Evolutionary conservation across 2,329 filamentous ascomycete genomes (phyloP).

Genomic region (Orbilia oligospora): DNA sequence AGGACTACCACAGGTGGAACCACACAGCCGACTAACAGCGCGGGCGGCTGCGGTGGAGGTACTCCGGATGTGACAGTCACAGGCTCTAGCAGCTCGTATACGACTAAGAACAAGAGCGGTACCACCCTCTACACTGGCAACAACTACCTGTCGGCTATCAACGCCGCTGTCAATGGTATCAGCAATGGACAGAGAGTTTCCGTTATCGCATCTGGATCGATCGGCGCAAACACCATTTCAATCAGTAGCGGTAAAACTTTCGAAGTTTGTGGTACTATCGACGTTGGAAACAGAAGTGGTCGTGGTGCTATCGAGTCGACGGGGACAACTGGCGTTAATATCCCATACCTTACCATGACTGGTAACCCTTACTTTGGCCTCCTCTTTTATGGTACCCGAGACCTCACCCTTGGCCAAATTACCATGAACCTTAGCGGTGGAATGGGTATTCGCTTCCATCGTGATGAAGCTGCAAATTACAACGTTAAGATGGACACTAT

Average conservation of each 20-base stretch:
- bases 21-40: conserved; percentile 1
- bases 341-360: conserved; percentile 74
- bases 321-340: conserved; percentile 70
- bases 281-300: conserved; percentile 68
- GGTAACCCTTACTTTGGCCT: conserved; percentile 74
- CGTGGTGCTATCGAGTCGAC: conserved; percentile 73
- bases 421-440: conserved; percentile 73
- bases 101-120: conserved; percentile 68
- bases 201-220: conserved; percentile 72
- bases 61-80: conserved; percentile 66
- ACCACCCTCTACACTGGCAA: conserved; percentile 71
- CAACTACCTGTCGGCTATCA: conserved; percentile 72
- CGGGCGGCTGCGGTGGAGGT: not conserved
- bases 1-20: conserved; percentile 14
- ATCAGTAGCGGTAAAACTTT: conserved; percentile 73
- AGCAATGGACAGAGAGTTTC: conserved; percentile 71
- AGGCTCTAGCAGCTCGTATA: conserved; percentile 69
- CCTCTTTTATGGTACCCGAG: conserved; percentile 71
- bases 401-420: conserved; percentile 71
- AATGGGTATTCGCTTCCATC: conserved; percentile 73
- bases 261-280: conserved; percentile 74
- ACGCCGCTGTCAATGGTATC: conserved; percentile 72
- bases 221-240: conserved; percentile 71
- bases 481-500: conserved; percentile 73
- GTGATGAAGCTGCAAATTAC: conserved; percentile 71